A percentile compares a stretch with the other conserved stretches of the same genome.
Conservation (phyloP, 225 moss, liverwort and hornwort genomes). For the Takakia lepidozioides region DNA sequence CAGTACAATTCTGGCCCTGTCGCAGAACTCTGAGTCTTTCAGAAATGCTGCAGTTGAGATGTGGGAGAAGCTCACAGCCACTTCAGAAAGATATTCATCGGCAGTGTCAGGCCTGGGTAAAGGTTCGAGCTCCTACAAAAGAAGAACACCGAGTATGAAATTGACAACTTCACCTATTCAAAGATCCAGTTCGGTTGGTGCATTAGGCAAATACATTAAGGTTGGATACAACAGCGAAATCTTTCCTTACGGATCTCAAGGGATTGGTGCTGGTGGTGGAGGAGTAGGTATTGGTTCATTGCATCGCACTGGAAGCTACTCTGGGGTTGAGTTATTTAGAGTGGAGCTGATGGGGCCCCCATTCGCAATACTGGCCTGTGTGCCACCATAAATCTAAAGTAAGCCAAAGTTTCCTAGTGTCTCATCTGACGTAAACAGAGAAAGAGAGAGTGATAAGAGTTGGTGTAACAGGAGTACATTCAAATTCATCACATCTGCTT, state of each 20-base stretch:
- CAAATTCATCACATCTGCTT: no score
- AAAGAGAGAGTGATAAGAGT: no score
- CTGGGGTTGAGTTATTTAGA: slow-evolving; percentile 10
- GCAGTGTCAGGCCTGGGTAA: slow-evolving; percentile 6
- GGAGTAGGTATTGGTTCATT: no score
- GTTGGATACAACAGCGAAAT: slow-evolving; percentile 14
- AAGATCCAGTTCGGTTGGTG: slow-evolving; percentile 15
- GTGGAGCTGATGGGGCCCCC: slow-evolving; percentile 12
- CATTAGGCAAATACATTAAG: background rate
- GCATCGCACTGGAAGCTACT: background rate
- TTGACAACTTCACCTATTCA: slow-evolving; percentile 23
- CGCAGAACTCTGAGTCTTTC: slow-evolving; percentile 33
- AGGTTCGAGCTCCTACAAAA: no score
- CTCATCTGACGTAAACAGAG: background rate
- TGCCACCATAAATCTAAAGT: no score
- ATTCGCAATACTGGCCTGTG: background rate
- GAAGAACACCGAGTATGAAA: slow-evolving; percentile 16
- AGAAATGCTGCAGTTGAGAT: slow-evolving; percentile 35
- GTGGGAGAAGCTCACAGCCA: slow-evolving; percentile 25
- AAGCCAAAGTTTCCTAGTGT: no score
- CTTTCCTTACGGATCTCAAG: slow-evolving; percentile 22
- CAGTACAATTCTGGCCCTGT: slow-evolving; percentile 20
- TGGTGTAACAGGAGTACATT: no score
- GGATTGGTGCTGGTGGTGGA: slow-evolving; percentile 17
- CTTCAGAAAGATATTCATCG: slow-evolving; percentile 24